A percentile compares a stretch with the other conserved stretches of the same genome.
Evolutionary conservation across 768 basidiomycete genomes (phyloP).

Genomic region (Paxillus ammoniavirescens): DNA sequence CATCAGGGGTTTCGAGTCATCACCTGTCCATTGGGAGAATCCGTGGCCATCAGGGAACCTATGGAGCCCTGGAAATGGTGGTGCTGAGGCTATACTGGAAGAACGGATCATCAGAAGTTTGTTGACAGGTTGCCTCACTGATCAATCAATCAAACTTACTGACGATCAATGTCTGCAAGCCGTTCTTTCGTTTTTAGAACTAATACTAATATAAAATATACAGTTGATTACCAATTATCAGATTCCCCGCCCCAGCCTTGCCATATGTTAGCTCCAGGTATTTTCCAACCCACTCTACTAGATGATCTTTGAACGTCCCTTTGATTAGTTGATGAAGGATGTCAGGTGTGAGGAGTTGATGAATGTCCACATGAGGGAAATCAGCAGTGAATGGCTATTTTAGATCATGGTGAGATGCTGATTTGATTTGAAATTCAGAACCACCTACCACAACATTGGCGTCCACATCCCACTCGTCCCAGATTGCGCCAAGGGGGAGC

Average conservation of each 20-base stretch:
- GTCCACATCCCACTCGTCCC: neutral
- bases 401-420: neutral
- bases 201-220: too few relatives aligned
- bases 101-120: slow-evolving; percentile 5
- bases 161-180: slow-evolving; percentile 30
- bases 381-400: slow-evolving; percentile 28
- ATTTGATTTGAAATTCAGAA: neutral
- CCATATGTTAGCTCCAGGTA: slow-evolving; percentile 19
- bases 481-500: neutral
- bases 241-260: slow-evolving; percentile 1
- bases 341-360: slow-evolving; percentile 26
- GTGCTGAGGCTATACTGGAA: too few relatives aligned
- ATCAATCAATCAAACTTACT: slow-evolving; percentile 11
- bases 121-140: neutral
- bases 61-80: slow-evolving; percentile 16
- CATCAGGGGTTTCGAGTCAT: neutral
- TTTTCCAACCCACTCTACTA: slow-evolving; percentile 29
- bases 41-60: slow-evolving; percentile 15
- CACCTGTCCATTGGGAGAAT: slow-evolving; percentile 7
- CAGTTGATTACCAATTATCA: too few relatives aligned
- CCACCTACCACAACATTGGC: neutral
- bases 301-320: slow-evolving; percentile 34
- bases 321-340: slow-evolving; percentile 33
- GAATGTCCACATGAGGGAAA: slow-evolving; percentile 32
- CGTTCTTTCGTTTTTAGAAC: slow-evolving; percentile 15